Percentiles rank a stretch among this genome's conserved stretches.
Evolutionary conservation across 768 basidiomycete genomes (phyloP).

Genomic region (Boletus rubroflammeus): DNA sequence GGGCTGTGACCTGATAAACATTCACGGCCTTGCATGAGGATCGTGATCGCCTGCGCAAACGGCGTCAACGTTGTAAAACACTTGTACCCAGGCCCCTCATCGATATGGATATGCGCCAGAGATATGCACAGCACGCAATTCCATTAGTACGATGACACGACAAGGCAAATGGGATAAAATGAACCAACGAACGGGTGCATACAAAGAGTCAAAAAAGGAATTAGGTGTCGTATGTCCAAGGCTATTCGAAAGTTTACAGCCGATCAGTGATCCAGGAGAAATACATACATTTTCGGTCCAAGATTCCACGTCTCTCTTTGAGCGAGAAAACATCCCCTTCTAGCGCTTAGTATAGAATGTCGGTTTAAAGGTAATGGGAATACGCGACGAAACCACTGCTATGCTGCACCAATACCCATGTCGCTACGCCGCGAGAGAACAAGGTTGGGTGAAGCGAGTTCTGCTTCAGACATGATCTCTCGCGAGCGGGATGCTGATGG

Average conservation of each 20-base stretch:
- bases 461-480: slow-evolving; percentile 46
- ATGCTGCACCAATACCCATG: slow-evolving; percentile 7
- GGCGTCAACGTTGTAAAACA: neutral
- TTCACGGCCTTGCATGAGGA: slow-evolving; percentile 13
- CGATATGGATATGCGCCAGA: slow-evolving; percentile 2
- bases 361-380: neutral
- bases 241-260: slow-evolving; percentile 22
- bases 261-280: slow-evolving; percentile 11
- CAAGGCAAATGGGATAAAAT: slow-evolving; percentile 9
- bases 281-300: slow-evolving; percentile 19
- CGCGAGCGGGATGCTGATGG: slow-evolving; percentile 18
- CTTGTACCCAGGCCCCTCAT: neutral
- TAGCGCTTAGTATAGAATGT: neutral
- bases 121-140: slow-evolving; percentile 11
- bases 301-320: neutral
- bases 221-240: slow-evolving; percentile 2
- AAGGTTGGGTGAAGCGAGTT: slow-evolving; percentile 28
- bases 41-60: slow-evolving; percentile 6
- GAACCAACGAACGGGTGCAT: slow-evolving; percentile 7
- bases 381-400: neutral
- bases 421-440: slow-evolving; percentile 19
- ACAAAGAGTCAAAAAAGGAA: slow-evolving; percentile 9
- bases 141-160: neutral
- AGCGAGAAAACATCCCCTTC: neutral
- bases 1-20: neutral